Evolutionary conservation across 176 grass and related monocot genomes (phyloP), one percentile per base, ranked within the genome.

Genomic region (Juncus effusus): DNA sequence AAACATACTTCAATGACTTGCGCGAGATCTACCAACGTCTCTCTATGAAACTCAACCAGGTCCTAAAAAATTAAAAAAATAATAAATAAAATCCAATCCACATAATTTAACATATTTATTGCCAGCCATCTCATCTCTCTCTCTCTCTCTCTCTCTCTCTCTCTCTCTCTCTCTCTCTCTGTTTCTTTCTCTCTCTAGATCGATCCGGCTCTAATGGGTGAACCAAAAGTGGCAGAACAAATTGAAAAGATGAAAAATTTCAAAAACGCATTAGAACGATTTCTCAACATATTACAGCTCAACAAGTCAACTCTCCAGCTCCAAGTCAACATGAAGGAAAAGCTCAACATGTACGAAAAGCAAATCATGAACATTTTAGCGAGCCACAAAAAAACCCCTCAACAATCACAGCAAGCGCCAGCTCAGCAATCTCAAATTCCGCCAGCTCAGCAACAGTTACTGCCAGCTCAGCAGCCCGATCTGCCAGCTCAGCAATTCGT

Each of bases 161-260:
- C 19, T 64, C n/a, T 16, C 45, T 59, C 45, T 63, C 45, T 64
- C 13, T 62, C 12, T 64, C 39, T 64, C 12, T 64, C 16, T 68
- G 2, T 56, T 4, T 55, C 3, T 56, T 3, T 56, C 50, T 64
- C 3, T 64, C 36, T 63, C 35, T 28, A 47, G 44, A 47, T 47
- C 9, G 44, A 47, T 47, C 44, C 44, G 44, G 9, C 6, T 9
- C 9, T 47, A 47, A 47, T 47, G 44, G 9, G 9, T 9, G 44
- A 59, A 60, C 76, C 67, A 60, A 91, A 65, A 60, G 36, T 51
- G 71, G n/a, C 70, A 44, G 88, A 91, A 0, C 88, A 86, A 13
- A 74, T 83, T 63, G 88, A 91, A 3, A 96, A 54, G 64, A 82
- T 96, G 80, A 91, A 86, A 57, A 42, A 0, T 40, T 96, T 86